Base-by-base conservation (phyloP, 2,329 filamentous ascomycete species). In the Colletotrichum acutatum region DNA sequence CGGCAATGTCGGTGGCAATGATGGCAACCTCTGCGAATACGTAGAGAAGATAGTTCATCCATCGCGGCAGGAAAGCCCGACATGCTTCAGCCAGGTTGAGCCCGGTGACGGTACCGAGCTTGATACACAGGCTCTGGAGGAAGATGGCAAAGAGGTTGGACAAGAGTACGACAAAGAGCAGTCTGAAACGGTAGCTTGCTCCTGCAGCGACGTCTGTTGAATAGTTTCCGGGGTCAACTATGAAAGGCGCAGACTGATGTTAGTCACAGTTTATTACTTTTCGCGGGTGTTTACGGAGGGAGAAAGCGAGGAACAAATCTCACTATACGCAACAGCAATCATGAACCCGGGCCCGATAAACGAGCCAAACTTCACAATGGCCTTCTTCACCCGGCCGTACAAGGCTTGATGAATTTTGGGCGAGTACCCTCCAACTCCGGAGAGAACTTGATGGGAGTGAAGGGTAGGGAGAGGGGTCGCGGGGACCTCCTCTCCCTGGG, bases 141-240 rank as follows among this genome's bases (percentile, higher is more conserved):
- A 93, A 89, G 66, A 94, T 93, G 76, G 92, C 92, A 77, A 94
- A 92, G 63, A 93, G 77, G 79, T 94, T 94, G 80, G 90, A 90
- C 77, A 93, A 84, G 11, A 94, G 84, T 56, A 94, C 88, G 76
- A 94, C 85, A 82, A 93, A 94, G 3, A 94, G 86, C 42, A 94
- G 85, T 53, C 84, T 86, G 83, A 91, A 94, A 68, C 86, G 87
- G 79, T 91, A 93, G 1, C 87, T 86, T 5, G 92, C 90, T 66
- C 92, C 92, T 58, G 92, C 92, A 8, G 90, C 89, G 60, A 93
- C 89, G 79, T 92, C 92, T 24, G 92, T 94, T 1, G 92, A 87
- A 78, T 94, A 94, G 80, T 94, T 94, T 72, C 90, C 90, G 63
- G 86, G 89, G 74, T 90, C 89, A 75, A 90, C 86, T 88, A 30